Conservation (phyloP, 2,329 filamentous ascomycete species). For the Zymoseptoria crescenta region DNA sequence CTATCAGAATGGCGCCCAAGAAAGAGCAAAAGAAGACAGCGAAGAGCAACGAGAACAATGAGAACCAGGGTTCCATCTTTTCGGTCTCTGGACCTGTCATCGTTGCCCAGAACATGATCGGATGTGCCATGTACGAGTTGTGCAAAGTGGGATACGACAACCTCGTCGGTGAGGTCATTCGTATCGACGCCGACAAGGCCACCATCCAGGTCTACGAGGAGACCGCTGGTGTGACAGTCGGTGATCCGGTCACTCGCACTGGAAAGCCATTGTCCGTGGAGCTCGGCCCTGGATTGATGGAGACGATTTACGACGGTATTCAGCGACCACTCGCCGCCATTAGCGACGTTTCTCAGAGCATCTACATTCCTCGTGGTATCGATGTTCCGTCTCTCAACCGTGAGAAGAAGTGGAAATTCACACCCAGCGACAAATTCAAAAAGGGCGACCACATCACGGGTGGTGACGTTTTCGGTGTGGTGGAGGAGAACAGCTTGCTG, state of each 20-base stretch:
- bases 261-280: slow-evolving; percentile 97
- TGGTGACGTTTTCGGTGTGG: slow-evolving; percentile 89
- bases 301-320: slow-evolving; percentile 99
- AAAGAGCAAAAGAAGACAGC: slow-evolving; percentile 30
- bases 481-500: slow-evolving; percentile 93
- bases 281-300: slow-evolving; percentile 91
- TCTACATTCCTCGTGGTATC: slow-evolving; percentile 97
- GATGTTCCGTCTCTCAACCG: slow-evolving; percentile 80
- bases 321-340: slow-evolving; percentile 89
- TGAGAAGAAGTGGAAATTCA: slow-evolving; percentile 93
- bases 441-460: slow-evolving; percentile 95
- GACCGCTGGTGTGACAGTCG: slow-evolving; percentile 92
- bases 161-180: slow-evolving; percentile 95
- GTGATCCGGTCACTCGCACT: slow-evolving; percentile 82
- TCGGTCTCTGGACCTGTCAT: slow-evolving; percentile 81
- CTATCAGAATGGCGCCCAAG: slow-evolving; percentile 31
- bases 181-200: slow-evolving; percentile 89
- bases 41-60: slow-evolving; percentile 39
- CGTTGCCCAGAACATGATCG: slow-evolving; percentile 95
- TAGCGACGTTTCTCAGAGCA: slow-evolving; percentile 67
- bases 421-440: slow-evolving; percentile 65
- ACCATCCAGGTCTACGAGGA: slow-evolving; percentile 99
- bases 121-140: slow-evolving; percentile 99
- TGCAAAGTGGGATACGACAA: slow-evolving; percentile 87
- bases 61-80: slow-evolving; percentile 59